Conservation (phyloP, 257 asterid genomes). For the Solanum etuberosum region DNA sequence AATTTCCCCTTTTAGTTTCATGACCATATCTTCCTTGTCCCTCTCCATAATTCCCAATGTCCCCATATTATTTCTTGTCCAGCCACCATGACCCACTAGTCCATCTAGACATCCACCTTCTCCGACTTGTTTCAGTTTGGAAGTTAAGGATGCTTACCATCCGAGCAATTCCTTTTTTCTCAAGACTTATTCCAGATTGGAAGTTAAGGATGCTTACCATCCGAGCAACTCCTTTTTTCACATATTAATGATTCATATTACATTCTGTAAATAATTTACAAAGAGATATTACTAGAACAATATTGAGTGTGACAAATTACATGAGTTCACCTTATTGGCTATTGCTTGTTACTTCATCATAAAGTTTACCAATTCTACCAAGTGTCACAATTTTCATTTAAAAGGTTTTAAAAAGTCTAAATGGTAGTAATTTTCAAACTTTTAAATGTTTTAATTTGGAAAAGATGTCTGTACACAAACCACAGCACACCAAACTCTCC, state of each 20-base stretch:
- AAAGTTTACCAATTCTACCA: not conserved
- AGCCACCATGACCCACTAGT: not conserved
- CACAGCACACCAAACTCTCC: not conserved
- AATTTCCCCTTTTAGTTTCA: not conserved
- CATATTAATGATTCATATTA: not conserved
- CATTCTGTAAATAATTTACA: not conserved
- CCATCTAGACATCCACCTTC: not conserved
- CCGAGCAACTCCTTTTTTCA: fast-evolving
- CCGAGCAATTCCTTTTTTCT: fast-evolving
- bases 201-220: fast-evolving
- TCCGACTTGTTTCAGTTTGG: fast-evolving
- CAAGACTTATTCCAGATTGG: no score
- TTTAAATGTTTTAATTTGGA: not conserved
- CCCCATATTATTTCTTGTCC: not conserved
- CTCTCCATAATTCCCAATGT: not conserved
- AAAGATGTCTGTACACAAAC: not conserved
- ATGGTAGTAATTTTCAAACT: not conserved
- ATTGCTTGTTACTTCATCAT: not conserved
- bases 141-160: fast-evolving
- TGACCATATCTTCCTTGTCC: not conserved
- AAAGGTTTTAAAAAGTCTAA: not conserved
- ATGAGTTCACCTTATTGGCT: not conserved
- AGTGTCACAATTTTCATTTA: not conserved
- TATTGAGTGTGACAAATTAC: not conserved
- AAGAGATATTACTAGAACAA: not conserved